phyloP scores from a whole-genome alignment of 805 yeast genomes.

The Candida odintsovae region DNA sequence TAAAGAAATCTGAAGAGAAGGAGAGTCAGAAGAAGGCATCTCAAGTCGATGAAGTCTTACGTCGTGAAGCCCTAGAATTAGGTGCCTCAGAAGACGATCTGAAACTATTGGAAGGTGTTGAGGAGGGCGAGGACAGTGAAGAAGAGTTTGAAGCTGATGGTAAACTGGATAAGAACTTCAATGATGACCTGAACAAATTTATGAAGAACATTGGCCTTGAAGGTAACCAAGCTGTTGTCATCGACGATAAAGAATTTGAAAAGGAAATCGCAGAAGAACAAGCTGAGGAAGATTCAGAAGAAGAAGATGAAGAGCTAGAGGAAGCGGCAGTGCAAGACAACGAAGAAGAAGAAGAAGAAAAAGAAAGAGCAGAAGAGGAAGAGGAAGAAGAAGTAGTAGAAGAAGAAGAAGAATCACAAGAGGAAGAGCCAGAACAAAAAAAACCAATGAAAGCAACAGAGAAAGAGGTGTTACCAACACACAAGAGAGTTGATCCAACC shows the following conservation, averaged over 20 bases:
- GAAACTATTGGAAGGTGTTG: slow-evolving; percentile 51
- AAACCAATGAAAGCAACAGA: slow-evolving; percentile 12
- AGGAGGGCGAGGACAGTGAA: slow-evolving; percentile 40
- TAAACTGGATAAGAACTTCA: slow-evolving; percentile 33
- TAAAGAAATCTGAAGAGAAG: slow-evolving; percentile 16
- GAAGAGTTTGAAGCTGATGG: slow-evolving; percentile 32
- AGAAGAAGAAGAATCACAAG: slow-evolving; percentile 7
- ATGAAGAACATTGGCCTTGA: slow-evolving; percentile 66
- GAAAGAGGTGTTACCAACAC: slow-evolving; percentile 20
- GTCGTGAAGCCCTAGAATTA: slow-evolving; percentile 69
- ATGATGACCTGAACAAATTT: slow-evolving; percentile 51
- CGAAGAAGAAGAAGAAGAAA: slow-evolving; percentile 22
- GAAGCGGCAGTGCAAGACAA: too few relatives aligned
- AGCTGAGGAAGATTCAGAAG: slow-evolving; percentile 32
- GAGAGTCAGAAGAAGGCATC: slow-evolving; percentile 1
- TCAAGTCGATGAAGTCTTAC: slow-evolving; percentile 29
- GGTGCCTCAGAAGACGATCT: slow-evolving; percentile 89
- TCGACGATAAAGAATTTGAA: slow-evolving; percentile 35
- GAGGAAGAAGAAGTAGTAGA: slow-evolving; percentile 12
- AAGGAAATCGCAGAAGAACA: slow-evolving; percentile 32
- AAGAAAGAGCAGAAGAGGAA: slow-evolving; percentile 23
- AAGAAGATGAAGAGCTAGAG: slow-evolving; percentile 28
- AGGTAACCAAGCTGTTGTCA: slow-evolving; percentile 29
- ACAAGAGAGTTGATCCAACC: slow-evolving; percentile 26
- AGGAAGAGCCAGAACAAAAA: slow-evolving; percentile 16